Percentiles rank a stretch among this genome's conserved stretches.
Conservation (phyloP, 805 yeast species). For the Cyberlindnera misumaiensis region DNA sequence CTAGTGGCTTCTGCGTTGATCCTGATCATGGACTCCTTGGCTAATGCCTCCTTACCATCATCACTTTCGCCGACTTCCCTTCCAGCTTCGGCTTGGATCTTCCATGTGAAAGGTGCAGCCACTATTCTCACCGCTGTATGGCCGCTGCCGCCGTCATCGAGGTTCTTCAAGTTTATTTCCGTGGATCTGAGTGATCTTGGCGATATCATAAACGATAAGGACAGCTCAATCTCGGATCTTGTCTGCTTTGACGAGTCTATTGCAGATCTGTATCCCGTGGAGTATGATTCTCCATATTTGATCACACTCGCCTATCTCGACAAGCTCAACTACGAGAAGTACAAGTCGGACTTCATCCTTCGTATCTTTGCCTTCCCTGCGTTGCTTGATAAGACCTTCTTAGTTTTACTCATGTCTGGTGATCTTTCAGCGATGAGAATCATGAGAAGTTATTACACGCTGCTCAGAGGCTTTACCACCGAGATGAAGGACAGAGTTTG, state of each 20-base stretch:
- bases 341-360: slow-evolving; percentile 78
- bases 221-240: slow-evolving; percentile 43
- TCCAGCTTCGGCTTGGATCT: slow-evolving; percentile 95
- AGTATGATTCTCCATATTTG: slow-evolving; percentile 75
- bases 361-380: slow-evolving; percentile 94
- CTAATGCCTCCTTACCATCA: slow-evolving; percentile 66
- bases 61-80: slow-evolving; percentile 39
- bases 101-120: slow-evolving; percentile 95
- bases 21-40: slow-evolving; percentile 86
- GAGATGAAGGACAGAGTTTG: slow-evolving; percentile 88
- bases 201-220: slow-evolving; percentile 38
- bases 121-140: slow-evolving; percentile 94
- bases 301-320: slow-evolving; percentile 84
- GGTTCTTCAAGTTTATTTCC: slow-evolving; percentile 66
- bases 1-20: slow-evolving; percentile 87
- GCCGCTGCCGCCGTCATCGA: slow-evolving; percentile 69
- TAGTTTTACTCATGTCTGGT: slow-evolving; percentile 73
- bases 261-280: slow-evolving; percentile 80
- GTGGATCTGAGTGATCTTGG: slow-evolving; percentile 89
- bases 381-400: slow-evolving; percentile 70
- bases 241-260: slow-evolving; percentile 84
- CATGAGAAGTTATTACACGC: slow-evolving; percentile 80
- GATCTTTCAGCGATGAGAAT: slow-evolving; percentile 86
- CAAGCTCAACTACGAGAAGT: slow-evolving; percentile 72
- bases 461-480: slow-evolving; percentile 72